phyloP scores from a whole-genome alignment of 371 early-diverging fungal genomes.

The Mucor ambiguus region DNA sequence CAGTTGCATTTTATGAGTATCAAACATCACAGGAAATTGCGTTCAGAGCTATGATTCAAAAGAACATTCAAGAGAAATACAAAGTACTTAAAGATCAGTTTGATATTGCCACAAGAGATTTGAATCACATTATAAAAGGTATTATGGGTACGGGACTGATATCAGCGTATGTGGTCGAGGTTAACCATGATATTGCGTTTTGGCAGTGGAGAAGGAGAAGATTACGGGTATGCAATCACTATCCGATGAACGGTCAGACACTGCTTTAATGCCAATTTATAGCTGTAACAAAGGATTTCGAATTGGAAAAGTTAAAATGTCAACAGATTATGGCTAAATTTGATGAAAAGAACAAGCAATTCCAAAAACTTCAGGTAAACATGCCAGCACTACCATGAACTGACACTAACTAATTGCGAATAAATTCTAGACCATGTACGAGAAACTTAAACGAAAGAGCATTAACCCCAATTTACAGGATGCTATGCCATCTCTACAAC shows the following conservation, averaged over 20 bases:
- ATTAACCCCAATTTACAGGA: constrained; percentile 36
- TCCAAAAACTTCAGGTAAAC: constrained; percentile 66
- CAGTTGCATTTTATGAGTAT: constrained; percentile 78
- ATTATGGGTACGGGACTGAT: constrained; percentile 20
- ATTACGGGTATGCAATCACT: constrained; percentile 19
- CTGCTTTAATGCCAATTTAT: neutral
- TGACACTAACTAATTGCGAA: neutral
- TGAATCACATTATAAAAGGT: constrained; percentile 59
- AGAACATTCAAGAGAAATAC: constrained; percentile 55
- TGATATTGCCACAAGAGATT: constrained; percentile 42
- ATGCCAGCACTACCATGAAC: neutral
- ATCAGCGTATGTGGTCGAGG: too few species aligned
- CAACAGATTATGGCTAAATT: constrained; percentile 57
- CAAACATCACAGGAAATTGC: constrained; percentile 72
- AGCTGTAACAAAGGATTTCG: constrained; percentile 51
- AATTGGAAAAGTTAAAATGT: constrained; percentile 55
- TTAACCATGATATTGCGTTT: neutral
- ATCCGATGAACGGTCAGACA: neutral
- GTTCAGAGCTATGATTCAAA: constrained; percentile 60
- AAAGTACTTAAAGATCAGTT: constrained; percentile 50
- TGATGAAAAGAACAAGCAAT: constrained; percentile 69
- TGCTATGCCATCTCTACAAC: neutral
- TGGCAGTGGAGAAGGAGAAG: constrained; percentile 25
- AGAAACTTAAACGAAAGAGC: constrained; percentile 57
- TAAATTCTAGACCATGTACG: constrained; percentile 52